phyloP scores from a whole-genome alignment of 2,329 filamentous ascomycete species.

The Pseudopyricularia javanii region DNA sequence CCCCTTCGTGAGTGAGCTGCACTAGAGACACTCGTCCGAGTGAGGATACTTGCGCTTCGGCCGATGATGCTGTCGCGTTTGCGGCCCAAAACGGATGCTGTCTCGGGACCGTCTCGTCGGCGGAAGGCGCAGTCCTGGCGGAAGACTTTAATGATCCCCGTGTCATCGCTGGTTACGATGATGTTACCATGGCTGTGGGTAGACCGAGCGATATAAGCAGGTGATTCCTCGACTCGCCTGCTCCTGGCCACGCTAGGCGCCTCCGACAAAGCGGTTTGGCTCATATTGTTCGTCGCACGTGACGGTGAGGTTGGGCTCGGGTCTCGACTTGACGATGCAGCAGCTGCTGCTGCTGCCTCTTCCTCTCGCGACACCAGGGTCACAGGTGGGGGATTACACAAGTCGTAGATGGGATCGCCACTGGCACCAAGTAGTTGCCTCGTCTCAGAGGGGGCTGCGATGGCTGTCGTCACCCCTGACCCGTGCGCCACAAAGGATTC shows the following conservation, averaged over 20 bases:
- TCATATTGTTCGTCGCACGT: slow-evolving; percentile 4
- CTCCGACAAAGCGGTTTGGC: slow-evolving; percentile 2
- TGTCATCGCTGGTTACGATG: slow-evolving; percentile 80
- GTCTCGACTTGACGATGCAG: not conserved
- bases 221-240: slow-evolving; percentile 52
- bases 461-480: slow-evolving; percentile 76
- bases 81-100: slow-evolving; percentile 62
- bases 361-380: slow-evolving; percentile 67
- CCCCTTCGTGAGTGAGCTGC: slow-evolving; percentile 36
- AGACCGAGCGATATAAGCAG: slow-evolving; percentile 65
- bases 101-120: slow-evolving; percentile 65
- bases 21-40: slow-evolving; percentile 37
- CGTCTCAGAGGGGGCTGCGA: slow-evolving; percentile 71
- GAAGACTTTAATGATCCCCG: slow-evolving; percentile 85
- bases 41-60: slow-evolving; percentile 42
- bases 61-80: slow-evolving; percentile 49
- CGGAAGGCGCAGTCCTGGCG: slow-evolving; percentile 87
- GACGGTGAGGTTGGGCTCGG: slow-evolving; percentile 1
- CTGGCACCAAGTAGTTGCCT: slow-evolving; percentile 67
- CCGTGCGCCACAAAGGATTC: slow-evolving; percentile 89
- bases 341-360: slow-evolving; percentile 11
- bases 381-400: slow-evolving; percentile 90
- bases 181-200: slow-evolving; percentile 76
- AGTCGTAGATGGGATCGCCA: slow-evolving; percentile 86
- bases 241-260: slow-evolving; percentile 11